Base-by-base conservation (phyloP, 805 yeast genomes). In the Starmerella khaoyaiensis region DNA sequence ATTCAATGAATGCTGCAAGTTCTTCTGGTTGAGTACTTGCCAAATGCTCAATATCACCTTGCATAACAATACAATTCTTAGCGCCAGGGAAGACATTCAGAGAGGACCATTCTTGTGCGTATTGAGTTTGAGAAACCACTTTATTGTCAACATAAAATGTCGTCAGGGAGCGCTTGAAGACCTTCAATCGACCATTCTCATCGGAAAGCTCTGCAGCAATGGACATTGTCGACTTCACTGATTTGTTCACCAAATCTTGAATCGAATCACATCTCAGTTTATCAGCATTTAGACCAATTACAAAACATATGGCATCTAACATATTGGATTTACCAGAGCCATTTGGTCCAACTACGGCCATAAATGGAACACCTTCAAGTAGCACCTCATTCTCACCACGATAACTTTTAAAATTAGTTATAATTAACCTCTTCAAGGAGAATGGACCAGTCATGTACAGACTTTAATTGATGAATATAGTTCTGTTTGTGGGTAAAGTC, bases 241-340 rank as follows among this genome's bases (percentile, higher is more conserved):
- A 58, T 2, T 93, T 67, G 54, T 83, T 83, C 1, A 87, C 72
- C 53, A 90, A 66, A 47, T 87, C 96, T 34, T 68, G 71, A 51
- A 83, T 57, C 38, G 72, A 71, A 10, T 67, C 62, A 1, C 95
- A 81, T 49, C 98, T 69, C 41, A 90, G 64, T 39, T 80, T 86
- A 14, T 67, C 60, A 16, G 83, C 70, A 48, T 78, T 65, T 33
- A 87, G 74, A 19, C 98, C 98, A 25, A 90, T 66, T 7, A 87
- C 97, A 57, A 90, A 90, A 16, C 95, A 78, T 31, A 90, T 79
- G 24, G 98, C 96, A 56, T 90, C 98, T 79, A 90, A 86, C 74
- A 90, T 79, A 54, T 90, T 90, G 28, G 94, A 80, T 61, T 90
- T 90, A 6, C 98, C 98, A 1, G 96, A 79, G 23, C 98, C 98